These are phyloP conservation scores for Stagonosporopsis cucurbitacearum DNA, from an alignment of 2,329 filamentous ascomycete species.

Conservation along the genomic window DNA sequence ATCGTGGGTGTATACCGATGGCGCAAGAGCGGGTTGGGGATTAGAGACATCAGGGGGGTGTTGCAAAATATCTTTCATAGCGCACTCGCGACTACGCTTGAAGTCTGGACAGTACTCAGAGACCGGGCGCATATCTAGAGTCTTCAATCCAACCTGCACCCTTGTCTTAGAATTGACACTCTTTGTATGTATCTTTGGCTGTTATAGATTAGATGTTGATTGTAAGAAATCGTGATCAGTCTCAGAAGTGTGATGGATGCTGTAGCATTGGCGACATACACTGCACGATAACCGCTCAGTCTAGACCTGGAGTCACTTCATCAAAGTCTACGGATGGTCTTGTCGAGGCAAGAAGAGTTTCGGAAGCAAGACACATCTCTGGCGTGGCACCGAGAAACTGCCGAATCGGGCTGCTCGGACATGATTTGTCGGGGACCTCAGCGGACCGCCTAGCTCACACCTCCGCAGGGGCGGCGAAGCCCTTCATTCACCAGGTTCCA, in stretches of 20 bases:
- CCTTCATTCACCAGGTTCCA: slow-evolving; percentile 17
- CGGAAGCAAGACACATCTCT: slow-evolving; percentile 1
- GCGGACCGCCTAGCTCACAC: slow-evolving; percentile 25
- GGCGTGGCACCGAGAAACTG: slow-evolving; percentile 22
- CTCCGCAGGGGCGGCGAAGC: slow-evolving; percentile 19
- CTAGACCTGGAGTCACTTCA: neutral
- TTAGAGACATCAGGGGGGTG: slow-evolving; percentile 29
- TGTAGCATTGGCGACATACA: neutral
- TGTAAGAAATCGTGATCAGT: neutral
- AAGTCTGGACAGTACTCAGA: slow-evolving; percentile 13
- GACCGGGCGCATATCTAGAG: slow-evolving; percentile 5
- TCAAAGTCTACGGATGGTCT: neutral
- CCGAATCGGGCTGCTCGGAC: slow-evolving; percentile 8
- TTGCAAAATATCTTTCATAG: slow-evolving; percentile 20
- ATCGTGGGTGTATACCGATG: slow-evolving; percentile 35
- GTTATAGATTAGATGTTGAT: neutral
- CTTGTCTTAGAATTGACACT: neutral
- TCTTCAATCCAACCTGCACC: neutral
- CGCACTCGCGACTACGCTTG: slow-evolving; percentile 9
- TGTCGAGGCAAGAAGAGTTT: neutral
- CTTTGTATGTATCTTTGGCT: neutral
- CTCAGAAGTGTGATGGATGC: neutral
- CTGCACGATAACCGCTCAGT: neutral
- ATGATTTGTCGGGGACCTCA: slow-evolving; percentile 20
- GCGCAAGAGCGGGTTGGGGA: slow-evolving; percentile 30